A percentile compares a stretch with the other conserved stretches of the same genome.
Conservation (phyloP, 768 basidiomycete genomes). For the Tylopilus rubrobrunneus region DNA sequence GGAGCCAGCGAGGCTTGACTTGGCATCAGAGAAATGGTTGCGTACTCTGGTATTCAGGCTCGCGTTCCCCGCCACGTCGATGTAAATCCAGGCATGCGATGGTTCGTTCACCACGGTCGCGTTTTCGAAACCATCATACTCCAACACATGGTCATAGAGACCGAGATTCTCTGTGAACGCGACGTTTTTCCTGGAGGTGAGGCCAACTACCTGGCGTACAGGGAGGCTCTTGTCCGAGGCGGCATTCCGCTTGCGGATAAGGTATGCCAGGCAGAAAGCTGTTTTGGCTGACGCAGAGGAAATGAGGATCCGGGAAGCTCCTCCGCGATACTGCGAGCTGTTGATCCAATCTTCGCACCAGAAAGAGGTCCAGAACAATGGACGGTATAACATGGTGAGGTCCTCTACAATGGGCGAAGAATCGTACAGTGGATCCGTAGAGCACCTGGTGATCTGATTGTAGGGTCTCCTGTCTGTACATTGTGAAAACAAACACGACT, state of each 20-base stretch:
- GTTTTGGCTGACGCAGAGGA: conserved; percentile 74
- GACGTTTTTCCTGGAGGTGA: conserved; percentile 56
- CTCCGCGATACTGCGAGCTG: conserved; percentile 46
- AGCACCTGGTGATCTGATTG: conserved; percentile 62
- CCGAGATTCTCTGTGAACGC: conserved; percentile 51
- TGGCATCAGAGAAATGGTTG: conserved; percentile 32
- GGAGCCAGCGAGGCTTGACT: conserved; percentile 34
- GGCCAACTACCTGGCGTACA: conserved; percentile 45
- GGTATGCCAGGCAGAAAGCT: conserved; percentile 65
- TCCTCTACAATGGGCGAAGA: conserved; percentile 49
- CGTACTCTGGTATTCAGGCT: conserved; percentile 44
- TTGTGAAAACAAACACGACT: neutral
- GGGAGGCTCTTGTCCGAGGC: neutral
- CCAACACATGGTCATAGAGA: conserved; percentile 55
- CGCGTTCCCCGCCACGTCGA: conserved; percentile 62
- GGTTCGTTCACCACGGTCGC: conserved; percentile 28
- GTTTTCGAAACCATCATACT: conserved; percentile 46
- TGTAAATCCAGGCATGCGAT: conserved; percentile 48
- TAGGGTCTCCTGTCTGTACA: conserved; percentile 62
- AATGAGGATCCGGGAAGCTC: conserved; percentile 47
- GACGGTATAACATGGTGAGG: conserved; percentile 67
- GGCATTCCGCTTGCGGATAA: conserved; percentile 44
- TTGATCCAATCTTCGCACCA: conserved; percentile 74
- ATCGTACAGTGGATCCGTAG: conserved; percentile 51
- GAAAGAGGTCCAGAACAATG: conserved; percentile 72